Conservation (phyloP, 106 monocot species). For the Posidonia australis region DNA sequence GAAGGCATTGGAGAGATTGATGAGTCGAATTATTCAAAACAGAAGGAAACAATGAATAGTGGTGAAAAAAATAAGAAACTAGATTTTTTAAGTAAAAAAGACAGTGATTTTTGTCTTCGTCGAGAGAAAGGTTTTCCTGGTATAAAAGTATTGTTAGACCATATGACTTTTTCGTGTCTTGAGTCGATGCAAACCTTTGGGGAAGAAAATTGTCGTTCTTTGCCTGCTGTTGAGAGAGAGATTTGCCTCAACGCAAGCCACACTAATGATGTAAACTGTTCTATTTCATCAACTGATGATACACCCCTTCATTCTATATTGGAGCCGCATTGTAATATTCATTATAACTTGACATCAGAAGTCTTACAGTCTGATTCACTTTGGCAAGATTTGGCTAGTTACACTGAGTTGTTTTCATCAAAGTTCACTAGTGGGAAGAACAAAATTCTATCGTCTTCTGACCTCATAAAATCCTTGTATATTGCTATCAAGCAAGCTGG, state of each 20-base stretch:
- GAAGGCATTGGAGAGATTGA: conserved; percentile 79
- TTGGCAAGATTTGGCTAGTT: conserved; percentile 46
- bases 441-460: conserved; percentile 25
- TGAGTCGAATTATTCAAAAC: conserved; percentile 19
- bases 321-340: not conserved
- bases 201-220: not conserved
- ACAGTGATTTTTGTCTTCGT: conserved; percentile 45
- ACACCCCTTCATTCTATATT: not conserved
- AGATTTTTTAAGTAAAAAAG: conserved; percentile 30
- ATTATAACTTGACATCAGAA: not conserved
- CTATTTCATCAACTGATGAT: conserved; percentile 5
- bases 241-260: not conserved
- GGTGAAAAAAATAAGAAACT: conserved; percentile 35
- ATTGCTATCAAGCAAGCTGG: conserved; percentile 51
- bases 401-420: conserved; percentile 28
- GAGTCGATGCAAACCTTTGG: not conserved
- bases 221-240: not conserved
- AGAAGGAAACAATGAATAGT: conserved; percentile 14
- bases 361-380: conserved; percentile 4
- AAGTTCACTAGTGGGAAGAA: conserved; percentile 4
- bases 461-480: conserved; percentile 38
- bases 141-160: conserved; percentile 40
- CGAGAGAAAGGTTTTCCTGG: conserved; percentile 95
- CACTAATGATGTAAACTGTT: conserved; percentile 3
- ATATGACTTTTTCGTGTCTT: conserved; percentile 12